A percentile compares a stretch with the other conserved stretches of the same genome.
phyloP scores from a whole-genome alignment of 352 stramenopile genomes.

The Globisporangium spiculum region DNA sequence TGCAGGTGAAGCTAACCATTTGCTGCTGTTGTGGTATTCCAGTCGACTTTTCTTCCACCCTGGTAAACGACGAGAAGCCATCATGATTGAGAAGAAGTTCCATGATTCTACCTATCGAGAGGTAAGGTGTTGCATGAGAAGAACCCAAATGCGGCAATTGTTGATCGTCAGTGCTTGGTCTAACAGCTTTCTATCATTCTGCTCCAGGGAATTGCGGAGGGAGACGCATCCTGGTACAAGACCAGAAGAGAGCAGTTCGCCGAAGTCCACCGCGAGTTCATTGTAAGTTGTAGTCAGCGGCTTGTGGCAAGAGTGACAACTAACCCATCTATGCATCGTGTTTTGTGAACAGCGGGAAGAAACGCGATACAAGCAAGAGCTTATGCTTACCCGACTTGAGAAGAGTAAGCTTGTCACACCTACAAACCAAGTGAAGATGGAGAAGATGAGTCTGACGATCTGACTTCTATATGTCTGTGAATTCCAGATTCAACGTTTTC shows the following conservation, averaged over 20 bases:
- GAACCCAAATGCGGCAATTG: constrained; percentile 7
- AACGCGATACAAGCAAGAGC: constrained; percentile 71
- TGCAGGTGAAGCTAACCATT: constrained; percentile 3
- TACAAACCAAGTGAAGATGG: not conserved
- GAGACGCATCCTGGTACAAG: constrained; percentile 53
- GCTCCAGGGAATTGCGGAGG: constrained; percentile 28
- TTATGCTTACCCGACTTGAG: constrained; percentile 70
- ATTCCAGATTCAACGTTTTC: constrained; percentile 58
- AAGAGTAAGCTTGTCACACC: constrained; percentile 34
- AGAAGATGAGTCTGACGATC: not conserved
- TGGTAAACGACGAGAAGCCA: constrained; percentile 53
- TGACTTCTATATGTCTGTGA: not conserved
- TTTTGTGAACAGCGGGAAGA: constrained; percentile 47
- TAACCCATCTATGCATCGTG: not conserved
- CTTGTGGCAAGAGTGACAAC: not conserved
- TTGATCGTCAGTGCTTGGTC: not conserved
- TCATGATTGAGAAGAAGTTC: constrained; percentile 70
- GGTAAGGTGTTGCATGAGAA: constrained; percentile 9
- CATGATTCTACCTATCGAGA: constrained; percentile 63
- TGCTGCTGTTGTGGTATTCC: constrained; percentile 6
- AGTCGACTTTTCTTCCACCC: constrained; percentile 64
- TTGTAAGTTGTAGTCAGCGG: constrained; percentile 29
- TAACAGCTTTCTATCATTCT: not conserved
- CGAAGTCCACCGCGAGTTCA: constrained; percentile 54
- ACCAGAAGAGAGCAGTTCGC: constrained; percentile 43